Percentiles rank a stretch among this genome's conserved stretches.
Conservation (phyloP, 768 basidiomycete genomes). For the Galerina sulciceps region DNA sequence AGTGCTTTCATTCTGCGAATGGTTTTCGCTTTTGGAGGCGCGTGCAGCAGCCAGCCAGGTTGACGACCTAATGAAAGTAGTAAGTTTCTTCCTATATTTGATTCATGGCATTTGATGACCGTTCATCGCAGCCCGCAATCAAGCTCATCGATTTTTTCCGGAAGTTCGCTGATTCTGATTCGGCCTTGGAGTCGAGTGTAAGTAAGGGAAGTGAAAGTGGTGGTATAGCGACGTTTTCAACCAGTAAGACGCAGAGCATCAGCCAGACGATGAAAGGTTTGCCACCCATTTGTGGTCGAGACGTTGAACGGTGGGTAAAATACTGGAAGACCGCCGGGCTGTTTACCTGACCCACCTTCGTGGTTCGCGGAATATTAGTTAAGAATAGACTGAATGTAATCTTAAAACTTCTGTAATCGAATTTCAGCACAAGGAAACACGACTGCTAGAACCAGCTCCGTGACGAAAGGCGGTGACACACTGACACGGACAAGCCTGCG, state of each 20-base stretch:
- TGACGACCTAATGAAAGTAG: slow-evolving; percentile 12
- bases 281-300: slow-evolving; percentile 20
- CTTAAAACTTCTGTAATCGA: too few relatives aligned
- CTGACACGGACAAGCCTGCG: too few relatives aligned
- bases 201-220: slow-evolving; percentile 3
- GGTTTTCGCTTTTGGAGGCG: slow-evolving; percentile 20
- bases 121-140: slow-evolving; percentile 31
- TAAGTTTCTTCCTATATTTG: background rate
- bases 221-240: slow-evolving; percentile 27
- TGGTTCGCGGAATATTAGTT: too few relatives aligned
- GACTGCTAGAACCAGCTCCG: too few relatives aligned
- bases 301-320: slow-evolving; percentile 34
- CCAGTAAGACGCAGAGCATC: slow-evolving; percentile 25
- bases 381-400: too few relatives aligned
- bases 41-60: too few relatives aligned
- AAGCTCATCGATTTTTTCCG: slow-evolving; percentile 37
- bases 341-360: background rate
- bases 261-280: slow-evolving; percentile 36
- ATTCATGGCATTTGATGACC: background rate
- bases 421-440: too few relatives aligned
- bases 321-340: slow-evolving; percentile 33
- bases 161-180: slow-evolving; percentile 6
- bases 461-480: too few relatives aligned
- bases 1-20: slow-evolving; percentile 18
- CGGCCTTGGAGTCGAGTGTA: slow-evolving; percentile 12